Conservation (phyloP, 345 rosid genomes). For the Populus nigra region DNA sequence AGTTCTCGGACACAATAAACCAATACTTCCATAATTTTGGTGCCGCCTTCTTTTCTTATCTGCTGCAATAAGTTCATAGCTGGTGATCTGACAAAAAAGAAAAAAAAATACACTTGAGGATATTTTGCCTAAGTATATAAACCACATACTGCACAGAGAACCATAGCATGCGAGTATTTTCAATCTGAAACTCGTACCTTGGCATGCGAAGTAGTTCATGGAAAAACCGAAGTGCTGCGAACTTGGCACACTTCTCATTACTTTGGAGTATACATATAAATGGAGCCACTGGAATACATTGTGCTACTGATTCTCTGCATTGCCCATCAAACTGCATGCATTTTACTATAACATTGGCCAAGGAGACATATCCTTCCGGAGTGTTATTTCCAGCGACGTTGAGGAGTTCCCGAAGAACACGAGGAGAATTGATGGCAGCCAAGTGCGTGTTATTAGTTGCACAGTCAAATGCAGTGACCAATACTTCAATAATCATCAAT, state of each 20-base stretch:
- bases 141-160: too few species aligned
- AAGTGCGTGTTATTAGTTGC: constrained; percentile 66
- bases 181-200: constrained; percentile 40
- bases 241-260: constrained; percentile 46
- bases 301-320: constrained; percentile 57
- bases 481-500: constrained; percentile 78
- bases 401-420: constrained; percentile 55
- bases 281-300: constrained; percentile 56
- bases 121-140: too few species aligned
- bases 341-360: constrained; percentile 69
- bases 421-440: constrained; percentile 70
- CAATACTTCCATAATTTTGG: too few species aligned
- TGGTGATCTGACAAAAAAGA: too few species aligned
- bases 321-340: constrained; percentile 89
- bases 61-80: too few species aligned
- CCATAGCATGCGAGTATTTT: too few species aligned
- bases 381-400: constrained; percentile 54
- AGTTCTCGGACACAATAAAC: too few species aligned
- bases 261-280: constrained; percentile 56
- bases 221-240: constrained; percentile 62
- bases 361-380: constrained; percentile 51
- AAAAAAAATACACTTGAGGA: too few species aligned
- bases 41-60: too few species aligned
- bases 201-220: constrained; percentile 76
- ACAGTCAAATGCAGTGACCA: constrained; percentile 76